A percentile compares a stretch with the other conserved stretches of the same genome.
Conservation (phyloP, 306 rosid species). For the Vicia faba region DNA sequence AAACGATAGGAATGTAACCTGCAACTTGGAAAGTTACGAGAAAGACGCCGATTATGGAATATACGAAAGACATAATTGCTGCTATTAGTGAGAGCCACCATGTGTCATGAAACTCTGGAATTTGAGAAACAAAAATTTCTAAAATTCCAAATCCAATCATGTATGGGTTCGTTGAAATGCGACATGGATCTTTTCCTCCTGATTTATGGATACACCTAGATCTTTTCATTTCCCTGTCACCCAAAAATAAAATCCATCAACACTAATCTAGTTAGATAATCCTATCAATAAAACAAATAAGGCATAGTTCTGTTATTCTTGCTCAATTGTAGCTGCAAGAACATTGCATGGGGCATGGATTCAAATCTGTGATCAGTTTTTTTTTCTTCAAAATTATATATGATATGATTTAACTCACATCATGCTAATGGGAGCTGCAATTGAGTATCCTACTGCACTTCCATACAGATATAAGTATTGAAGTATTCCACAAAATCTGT, state of each 20-base stretch:
- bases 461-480: conserved; percentile 53
- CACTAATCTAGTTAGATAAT: not conserved
- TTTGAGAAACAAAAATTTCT: conserved; percentile 50
- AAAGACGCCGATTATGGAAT: conserved; percentile 54
- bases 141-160: conserved; percentile 48
- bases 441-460: conserved; percentile 56
- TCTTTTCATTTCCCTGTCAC: conserved; percentile 49
- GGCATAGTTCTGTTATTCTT: too few species aligned
- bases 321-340: too few species aligned
- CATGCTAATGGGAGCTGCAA: conserved; percentile 57
- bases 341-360: too few species aligned
- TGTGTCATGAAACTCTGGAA: conserved; percentile 52
- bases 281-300: not conserved
- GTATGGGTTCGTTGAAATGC: conserved; percentile 41
- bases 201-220: conserved; percentile 45
- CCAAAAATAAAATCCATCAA: not conserved
- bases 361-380: too few species aligned
- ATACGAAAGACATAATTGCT: conserved; percentile 58
- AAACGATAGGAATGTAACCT: conserved; percentile 36
- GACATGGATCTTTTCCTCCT: conserved; percentile 39
- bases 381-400: not conserved
- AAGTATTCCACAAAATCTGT: conserved; percentile 42
- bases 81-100: conserved; percentile 66
- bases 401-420: conserved; percentile 41
- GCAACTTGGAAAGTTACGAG: conserved; percentile 53